phyloP scores from a whole-genome alignment of 2,329 filamentous ascomycete species.

The Diaporthe australafricana region DNA sequence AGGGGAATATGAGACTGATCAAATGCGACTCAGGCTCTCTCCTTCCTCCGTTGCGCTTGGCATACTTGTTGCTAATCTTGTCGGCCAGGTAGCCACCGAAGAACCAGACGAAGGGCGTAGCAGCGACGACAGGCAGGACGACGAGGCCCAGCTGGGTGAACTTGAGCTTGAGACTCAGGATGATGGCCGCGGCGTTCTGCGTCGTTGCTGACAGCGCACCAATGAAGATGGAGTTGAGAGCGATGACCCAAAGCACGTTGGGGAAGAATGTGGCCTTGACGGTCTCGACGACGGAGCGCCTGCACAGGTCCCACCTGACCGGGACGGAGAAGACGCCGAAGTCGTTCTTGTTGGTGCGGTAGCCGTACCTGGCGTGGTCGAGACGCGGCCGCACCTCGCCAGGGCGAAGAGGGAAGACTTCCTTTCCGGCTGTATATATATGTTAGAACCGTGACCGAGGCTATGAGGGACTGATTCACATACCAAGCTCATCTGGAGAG shows the following conservation, averaged over 20 bases:
- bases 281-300: constrained; percentile 36
- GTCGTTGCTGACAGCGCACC: constrained; percentile 34
- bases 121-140: constrained; percentile 35
- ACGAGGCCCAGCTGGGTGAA: constrained; percentile 35
- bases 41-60: constrained; percentile 29
- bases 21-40: constrained; percentile 38
- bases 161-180: constrained; percentile 38
- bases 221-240: constrained; percentile 37
- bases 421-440: constrained; percentile 33
- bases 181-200: constrained; percentile 39
- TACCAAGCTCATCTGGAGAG: constrained; percentile 40
- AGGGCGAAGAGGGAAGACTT: constrained; percentile 36
- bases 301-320: constrained; percentile 38
- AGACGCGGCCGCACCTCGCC: constrained; percentile 39
- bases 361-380: constrained; percentile 39
- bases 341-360: constrained; percentile 38
- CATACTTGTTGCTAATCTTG: constrained; percentile 35
- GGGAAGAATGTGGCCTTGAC: constrained; percentile 40
- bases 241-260: constrained; percentile 40
- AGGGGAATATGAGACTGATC: constrained; percentile 35
- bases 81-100: constrained; percentile 37
- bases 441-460: background rate
- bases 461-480: background rate
- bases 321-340: constrained; percentile 38
- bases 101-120: constrained; percentile 38